Percentiles rank a stretch among this genome's conserved stretches.
Conservation (phyloP, 106 monocot genomes). For the Phalaenopsis aphrodite region DNA sequence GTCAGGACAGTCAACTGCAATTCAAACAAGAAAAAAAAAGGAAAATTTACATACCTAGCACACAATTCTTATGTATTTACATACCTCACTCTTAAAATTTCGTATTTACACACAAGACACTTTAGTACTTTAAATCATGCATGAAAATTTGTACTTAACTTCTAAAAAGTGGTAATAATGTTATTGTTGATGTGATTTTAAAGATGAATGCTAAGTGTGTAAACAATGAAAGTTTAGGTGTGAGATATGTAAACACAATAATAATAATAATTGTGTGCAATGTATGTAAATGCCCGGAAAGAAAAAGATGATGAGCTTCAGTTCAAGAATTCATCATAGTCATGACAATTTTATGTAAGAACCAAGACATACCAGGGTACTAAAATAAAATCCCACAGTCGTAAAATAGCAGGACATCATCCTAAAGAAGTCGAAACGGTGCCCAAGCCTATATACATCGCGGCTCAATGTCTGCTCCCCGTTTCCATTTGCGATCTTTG, state of each 20-base stretch:
- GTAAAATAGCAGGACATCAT: constrained; percentile 97
- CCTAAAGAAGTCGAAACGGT: constrained; percentile 95
- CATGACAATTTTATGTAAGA: not conserved
- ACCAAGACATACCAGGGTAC: constrained; percentile 58
- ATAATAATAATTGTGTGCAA: too few relatives aligned
- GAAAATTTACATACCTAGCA: not conserved
- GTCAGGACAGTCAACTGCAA: constrained; percentile 75
- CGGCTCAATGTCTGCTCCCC: constrained; percentile 94
- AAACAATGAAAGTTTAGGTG: too few relatives aligned
- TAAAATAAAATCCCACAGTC: constrained; percentile 85
- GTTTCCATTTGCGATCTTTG: constrained; percentile 93
- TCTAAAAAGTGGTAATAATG: too few relatives aligned
- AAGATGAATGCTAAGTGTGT: too few relatives aligned
- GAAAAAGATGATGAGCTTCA: not conserved
- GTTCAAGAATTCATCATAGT: not conserved
- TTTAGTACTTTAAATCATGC: too few relatives aligned
- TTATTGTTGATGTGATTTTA: too few relatives aligned
- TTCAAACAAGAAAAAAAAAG: not conserved
- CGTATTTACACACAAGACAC: too few relatives aligned
- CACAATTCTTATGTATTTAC: too few relatives aligned
- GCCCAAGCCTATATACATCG: constrained; percentile 84
- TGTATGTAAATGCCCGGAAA: too few relatives aligned
- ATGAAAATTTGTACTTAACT: too few relatives aligned
- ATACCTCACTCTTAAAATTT: not conserved
- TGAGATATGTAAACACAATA: too few relatives aligned